Evolutionary conservation across 2,329 filamentous ascomycete species (phyloP).

Genomic region (Aspergillus terreus): DNA sequence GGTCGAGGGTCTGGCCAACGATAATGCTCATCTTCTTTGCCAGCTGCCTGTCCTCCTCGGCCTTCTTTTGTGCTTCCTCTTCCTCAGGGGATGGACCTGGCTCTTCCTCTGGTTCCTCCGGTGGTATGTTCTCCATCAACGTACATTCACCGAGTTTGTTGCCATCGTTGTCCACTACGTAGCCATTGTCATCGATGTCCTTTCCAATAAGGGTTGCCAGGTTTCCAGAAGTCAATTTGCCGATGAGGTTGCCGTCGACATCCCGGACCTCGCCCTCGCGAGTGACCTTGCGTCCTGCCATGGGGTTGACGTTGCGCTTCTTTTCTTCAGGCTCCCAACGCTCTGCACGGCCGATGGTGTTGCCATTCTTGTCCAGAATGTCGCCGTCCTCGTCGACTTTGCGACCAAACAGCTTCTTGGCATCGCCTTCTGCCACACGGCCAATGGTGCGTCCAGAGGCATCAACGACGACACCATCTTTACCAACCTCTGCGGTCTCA

Average conservation of each 20-base stretch:
- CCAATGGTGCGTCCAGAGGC: slow-evolving; percentile 44
- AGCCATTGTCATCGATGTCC: slow-evolving; percentile 48
- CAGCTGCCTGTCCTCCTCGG: slow-evolving; percentile 68
- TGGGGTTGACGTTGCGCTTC: slow-evolving; percentile 55
- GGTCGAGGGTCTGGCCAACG: slow-evolving; percentile 75
- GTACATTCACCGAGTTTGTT: slow-evolving; percentile 63
- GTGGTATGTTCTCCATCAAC: slow-evolving; percentile 56
- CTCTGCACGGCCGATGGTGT: slow-evolving; percentile 64
- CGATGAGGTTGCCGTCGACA: slow-evolving; percentile 44
- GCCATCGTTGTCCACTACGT: slow-evolving; percentile 56
- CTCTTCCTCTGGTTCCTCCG: slow-evolving; percentile 32
- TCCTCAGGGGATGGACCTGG: slow-evolving; percentile 40
- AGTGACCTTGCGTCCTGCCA: slow-evolving; percentile 53
- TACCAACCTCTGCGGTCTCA: slow-evolving; percentile 53
- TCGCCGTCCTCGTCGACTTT: slow-evolving; percentile 67
- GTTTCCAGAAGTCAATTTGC: slow-evolving; percentile 44
- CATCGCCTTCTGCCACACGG: slow-evolving; percentile 60
- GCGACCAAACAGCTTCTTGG: slow-evolving; percentile 62
- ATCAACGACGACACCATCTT: slow-evolving; percentile 54
- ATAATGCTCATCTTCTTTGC: slow-evolving; percentile 71
- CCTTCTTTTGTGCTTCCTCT: slow-evolving; percentile 55
- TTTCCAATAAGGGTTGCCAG: slow-evolving; percentile 41
- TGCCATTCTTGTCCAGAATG: slow-evolving; percentile 64
- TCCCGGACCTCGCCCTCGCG: slow-evolving; percentile 49
- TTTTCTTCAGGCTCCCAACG: slow-evolving; percentile 62